Percentiles rank a stretch among this genome's conserved stretches.
Conservation (phyloP, 108 stramenopile species). For the Ochromonas danica region DNA sequence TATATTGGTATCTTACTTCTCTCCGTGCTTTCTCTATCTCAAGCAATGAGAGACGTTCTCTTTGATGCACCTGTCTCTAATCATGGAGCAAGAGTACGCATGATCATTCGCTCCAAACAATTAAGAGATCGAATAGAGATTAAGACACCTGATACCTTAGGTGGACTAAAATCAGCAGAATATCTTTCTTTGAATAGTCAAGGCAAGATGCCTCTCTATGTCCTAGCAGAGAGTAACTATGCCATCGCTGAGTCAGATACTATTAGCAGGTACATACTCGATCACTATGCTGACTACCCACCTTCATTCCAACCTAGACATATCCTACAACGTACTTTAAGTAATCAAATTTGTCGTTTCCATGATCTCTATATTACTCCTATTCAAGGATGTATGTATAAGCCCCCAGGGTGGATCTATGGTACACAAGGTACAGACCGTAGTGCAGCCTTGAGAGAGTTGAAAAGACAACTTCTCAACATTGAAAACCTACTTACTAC, state of each 20-base stretch:
- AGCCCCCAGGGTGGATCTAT: conserved; percentile 39
- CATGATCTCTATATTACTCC: conserved; percentile 87
- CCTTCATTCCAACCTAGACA: conserved; percentile 79
- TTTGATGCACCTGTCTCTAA: background rate
- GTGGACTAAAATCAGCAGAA: conserved; percentile 76
- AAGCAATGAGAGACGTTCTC: background rate
- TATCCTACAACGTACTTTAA: conserved; percentile 63
- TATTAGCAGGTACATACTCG: conserved; percentile 74
- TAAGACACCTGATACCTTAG: conserved; percentile 63
- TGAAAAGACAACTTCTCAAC: background rate
- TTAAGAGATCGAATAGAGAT: background rate
- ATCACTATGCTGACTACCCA: conserved; percentile 60
- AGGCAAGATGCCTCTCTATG: conserved; percentile 79
- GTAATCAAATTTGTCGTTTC: conserved; percentile 68
- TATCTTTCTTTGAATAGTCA: conserved; percentile 75
- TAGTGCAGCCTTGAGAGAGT: background rate
- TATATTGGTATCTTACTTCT: too few relatives aligned
- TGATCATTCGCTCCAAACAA: background rate
- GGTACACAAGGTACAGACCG: background rate
- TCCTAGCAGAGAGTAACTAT: conserved; percentile 41
- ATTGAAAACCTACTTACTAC: too few relatives aligned
- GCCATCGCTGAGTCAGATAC: conserved; percentile 78
- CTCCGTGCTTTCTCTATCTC: too few relatives aligned
- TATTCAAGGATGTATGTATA: conserved; percentile 82
- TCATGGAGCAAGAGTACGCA: conserved; percentile 1